phyloP scores from a whole-genome alignment of 2,329 filamentous ascomycete genomes.

The Biscogniauxia marginata region DNA sequence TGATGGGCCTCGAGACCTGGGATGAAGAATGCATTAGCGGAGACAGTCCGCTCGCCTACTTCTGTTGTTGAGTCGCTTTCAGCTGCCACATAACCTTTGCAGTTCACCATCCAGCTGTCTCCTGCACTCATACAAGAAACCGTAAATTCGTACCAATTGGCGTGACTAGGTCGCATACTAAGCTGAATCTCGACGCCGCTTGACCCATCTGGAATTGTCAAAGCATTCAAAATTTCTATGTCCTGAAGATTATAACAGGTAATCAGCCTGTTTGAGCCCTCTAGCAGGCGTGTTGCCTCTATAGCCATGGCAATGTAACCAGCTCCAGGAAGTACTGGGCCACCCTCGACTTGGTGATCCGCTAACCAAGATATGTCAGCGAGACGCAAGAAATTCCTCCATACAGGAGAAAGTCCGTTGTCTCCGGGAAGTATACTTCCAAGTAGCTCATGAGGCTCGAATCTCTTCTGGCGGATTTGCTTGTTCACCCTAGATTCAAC shows the following conservation, averaged over 20 bases:
- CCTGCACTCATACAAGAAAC: no score
- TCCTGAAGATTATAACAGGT: constrained; percentile 21
- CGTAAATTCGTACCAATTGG: no score
- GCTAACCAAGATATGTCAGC: constrained; percentile 37
- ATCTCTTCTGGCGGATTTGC: constrained; percentile 1
- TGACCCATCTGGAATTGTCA: no score
- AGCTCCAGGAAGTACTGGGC: constrained; percentile 36
- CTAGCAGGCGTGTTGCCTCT: constrained; percentile 11
- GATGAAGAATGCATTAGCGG: no score
- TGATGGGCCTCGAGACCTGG: not conserved
- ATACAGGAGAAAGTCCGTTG: constrained; percentile 1
- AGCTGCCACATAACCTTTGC: no score
- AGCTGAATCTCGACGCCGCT: no score
- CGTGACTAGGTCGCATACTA: no score
- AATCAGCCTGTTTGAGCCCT: constrained; percentile 2
- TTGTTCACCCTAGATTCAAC: constrained; percentile 4
- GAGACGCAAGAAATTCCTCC: constrained; percentile 12
- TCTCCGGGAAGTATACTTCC: constrained; percentile 1
- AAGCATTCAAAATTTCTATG: constrained; percentile 17
- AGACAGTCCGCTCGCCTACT: no score
- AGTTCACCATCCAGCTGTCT: no score
- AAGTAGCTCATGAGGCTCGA: constrained; percentile 10
- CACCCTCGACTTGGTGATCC: constrained; percentile 39
- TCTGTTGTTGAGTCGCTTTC: no score
- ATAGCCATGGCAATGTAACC: constrained; percentile 21